Base-by-base conservation (phyloP, 1,284 basidiomycete species). In the Wallemia ichthyophaga region DNA sequence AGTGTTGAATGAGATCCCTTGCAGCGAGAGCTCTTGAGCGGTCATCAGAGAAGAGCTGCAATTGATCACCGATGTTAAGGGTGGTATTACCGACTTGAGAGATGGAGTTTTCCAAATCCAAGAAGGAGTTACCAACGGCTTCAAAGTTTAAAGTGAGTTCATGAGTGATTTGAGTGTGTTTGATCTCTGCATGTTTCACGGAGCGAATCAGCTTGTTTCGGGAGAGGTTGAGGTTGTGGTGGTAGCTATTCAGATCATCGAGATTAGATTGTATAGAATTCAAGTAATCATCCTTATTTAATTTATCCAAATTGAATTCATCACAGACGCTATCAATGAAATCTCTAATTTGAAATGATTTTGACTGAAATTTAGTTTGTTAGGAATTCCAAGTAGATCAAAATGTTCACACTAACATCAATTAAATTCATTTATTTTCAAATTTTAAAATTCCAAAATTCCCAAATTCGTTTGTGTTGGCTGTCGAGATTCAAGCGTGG, bases 31-130 rank as follows among this genome's bases (percentile, higher is more conserved):
- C 94, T 61, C 89, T 75, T 66, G 87, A 85, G 7, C 92, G 79
- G 64, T 92, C 84, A 61, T 88, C 78, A 68, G 96, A 89, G 24
- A 98, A 82, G 1, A 82, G 83, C 70, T 98, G 92, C 58, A 99
- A 79, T 71, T 98, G 91, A 71, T 95, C 89, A 81, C 89, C 92
- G 66, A 98, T 95, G 53, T 91, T 78, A 59, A 96, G 83, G 1
- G 94, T 89, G 3, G 89, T 89, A 60, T 87, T 78, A 23, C 91
- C 88, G 24, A 99, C 92, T 66, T 92, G 85, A 59, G 81, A 88
- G 74, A 98, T 91, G 13, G 61, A 59, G 23, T 26, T 61, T 33
- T 63, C 62, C 25, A 63, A 54, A 33, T 58, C 60, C 28, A 57
- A 56, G 31, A 62, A 63, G 26, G 61, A 61, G 21, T 48, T 61